These are phyloP conservation scores for Suhomyces bokatorum DNA, from an alignment of 1,139 yeast genomes.

Conservation along the genomic window DNA sequence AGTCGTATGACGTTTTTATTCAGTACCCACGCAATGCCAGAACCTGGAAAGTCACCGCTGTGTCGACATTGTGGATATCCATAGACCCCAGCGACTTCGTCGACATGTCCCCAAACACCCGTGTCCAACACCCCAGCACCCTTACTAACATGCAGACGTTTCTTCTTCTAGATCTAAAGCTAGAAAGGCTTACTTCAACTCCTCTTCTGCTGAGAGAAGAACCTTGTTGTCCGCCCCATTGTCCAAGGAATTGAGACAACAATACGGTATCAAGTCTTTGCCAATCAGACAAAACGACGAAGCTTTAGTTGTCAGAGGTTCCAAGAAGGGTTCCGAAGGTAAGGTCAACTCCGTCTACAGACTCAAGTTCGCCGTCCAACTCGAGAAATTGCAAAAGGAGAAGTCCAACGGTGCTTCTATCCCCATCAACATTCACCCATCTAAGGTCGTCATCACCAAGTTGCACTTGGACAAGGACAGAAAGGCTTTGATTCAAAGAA, in stretches of 20 bases:
- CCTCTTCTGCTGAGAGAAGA: slow-evolving; percentile 97
- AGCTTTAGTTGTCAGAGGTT: slow-evolving; percentile 95
- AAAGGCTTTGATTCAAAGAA: slow-evolving; percentile 93
- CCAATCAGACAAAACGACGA: slow-evolving; percentile 99
- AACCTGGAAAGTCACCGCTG: too few species aligned
- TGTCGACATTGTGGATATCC: too few species aligned
- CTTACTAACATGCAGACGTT: slow-evolving; percentile 70
- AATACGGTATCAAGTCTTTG: slow-evolving; percentile 92
- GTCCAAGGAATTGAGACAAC: slow-evolving; percentile 97
- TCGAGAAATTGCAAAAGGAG: slow-evolving; percentile 97
- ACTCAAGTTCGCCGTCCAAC: slow-evolving; percentile 94
- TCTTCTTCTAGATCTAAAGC: slow-evolving; percentile 99
- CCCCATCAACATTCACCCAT: slow-evolving; percentile 97
- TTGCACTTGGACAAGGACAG: slow-evolving; percentile 98
- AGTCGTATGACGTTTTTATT: too few species aligned
- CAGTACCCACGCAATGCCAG: too few species aligned
- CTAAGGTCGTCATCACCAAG: slow-evolving; percentile 98
- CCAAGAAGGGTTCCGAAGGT: slow-evolving; percentile 99
- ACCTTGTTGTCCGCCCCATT: slow-evolving; percentile 96
- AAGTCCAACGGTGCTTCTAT: slow-evolving; percentile 98
- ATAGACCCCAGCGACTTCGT: too few species aligned
- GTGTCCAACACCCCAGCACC: background rate
- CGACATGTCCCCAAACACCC: too few species aligned
- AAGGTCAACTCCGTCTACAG: slow-evolving; percentile 98
- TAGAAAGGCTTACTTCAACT: slow-evolving; percentile 99